phyloP scores from a whole-genome alignment of 768 basidiomycete species.

The Myochromella boudieri region DNA sequence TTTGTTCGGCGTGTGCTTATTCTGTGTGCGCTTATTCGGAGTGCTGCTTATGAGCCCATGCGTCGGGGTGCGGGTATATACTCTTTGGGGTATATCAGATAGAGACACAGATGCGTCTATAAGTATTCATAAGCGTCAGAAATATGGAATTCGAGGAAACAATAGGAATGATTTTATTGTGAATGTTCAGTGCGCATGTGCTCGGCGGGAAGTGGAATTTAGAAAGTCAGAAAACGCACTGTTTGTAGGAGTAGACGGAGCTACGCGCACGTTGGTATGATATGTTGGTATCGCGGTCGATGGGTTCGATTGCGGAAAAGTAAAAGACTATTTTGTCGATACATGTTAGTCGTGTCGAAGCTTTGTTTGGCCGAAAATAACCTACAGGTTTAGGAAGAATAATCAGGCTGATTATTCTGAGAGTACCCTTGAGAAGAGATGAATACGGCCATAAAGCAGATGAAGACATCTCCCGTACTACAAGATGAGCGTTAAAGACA shows the following conservation, averaged over 20 bases:
- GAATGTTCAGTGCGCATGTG: neutral
- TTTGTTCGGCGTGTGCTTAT: too few species aligned
- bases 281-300: neutral
- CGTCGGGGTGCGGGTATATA: neutral
- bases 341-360: neutral
- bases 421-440: conserved; percentile 3
- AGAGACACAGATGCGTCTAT: neutral
- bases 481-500: too few species aligned
- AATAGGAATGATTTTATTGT: neutral
- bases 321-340: conserved; percentile 1
- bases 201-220: neutral
- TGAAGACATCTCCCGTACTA: too few species aligned
- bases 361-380: neutral
- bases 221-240: neutral
- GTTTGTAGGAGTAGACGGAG: neutral
- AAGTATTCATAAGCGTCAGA: neutral
- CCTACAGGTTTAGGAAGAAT: conserved; percentile 14
- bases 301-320: conserved; percentile 10
- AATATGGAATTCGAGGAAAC: neutral
- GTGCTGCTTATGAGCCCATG: conserved; percentile 3
- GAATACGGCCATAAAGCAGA: too few species aligned
- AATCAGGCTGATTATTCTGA: conserved; percentile 7
- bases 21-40: too few species aligned
- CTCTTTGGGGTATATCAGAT: neutral
- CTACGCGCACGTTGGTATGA: conserved; percentile 1